Evolutionary conservation across 495 filamentous ascomycete genomes (phyloP).

Genomic region (Aspergillus hancockii): DNA sequence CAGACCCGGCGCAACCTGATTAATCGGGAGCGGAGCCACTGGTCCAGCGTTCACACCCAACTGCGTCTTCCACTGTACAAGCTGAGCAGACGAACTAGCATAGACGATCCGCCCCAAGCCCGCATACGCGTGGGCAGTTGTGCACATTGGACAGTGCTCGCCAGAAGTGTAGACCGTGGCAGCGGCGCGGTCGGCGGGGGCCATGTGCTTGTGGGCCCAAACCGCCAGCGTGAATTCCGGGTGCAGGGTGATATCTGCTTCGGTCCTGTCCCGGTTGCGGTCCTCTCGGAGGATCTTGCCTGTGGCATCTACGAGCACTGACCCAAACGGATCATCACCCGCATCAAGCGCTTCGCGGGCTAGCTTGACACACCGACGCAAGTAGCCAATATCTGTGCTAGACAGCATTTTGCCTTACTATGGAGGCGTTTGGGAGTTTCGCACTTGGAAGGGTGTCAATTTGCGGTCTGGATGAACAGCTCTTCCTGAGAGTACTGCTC

Average conservation of each 20-base stretch:
- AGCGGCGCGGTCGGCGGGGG: slow-evolving; percentile 22
- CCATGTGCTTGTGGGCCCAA: slow-evolving; percentile 26
- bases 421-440: too few species aligned
- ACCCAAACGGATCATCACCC: slow-evolving; percentile 34
- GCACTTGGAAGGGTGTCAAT: too few species aligned
- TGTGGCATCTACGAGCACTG: slow-evolving; percentile 16
- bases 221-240: slow-evolving; percentile 20
- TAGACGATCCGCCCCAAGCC: slow-evolving; percentile 34
- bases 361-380: slow-evolving; percentile 26
- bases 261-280: slow-evolving; percentile 20
- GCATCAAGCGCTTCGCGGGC: slow-evolving; percentile 30
- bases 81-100: slow-evolving; percentile 19
- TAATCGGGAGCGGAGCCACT: slow-evolving; percentile 15
- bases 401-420: slow-evolving; percentile 19
- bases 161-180: slow-evolving; percentile 36
- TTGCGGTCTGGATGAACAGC: too few species aligned
- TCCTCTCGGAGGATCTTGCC: slow-evolving; percentile 19
- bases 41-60: slow-evolving; percentile 9
- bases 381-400: slow-evolving; percentile 15
- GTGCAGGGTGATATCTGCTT: slow-evolving; percentile 17
- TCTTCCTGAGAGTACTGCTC: too few species aligned
- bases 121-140: slow-evolving; percentile 30
- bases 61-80: slow-evolving; percentile 16
- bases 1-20: slow-evolving; percentile 16
- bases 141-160: slow-evolving; percentile 39